Conservation (phyloP, 169 alveolate genomes). For the Amoebophrya sp. region DNA sequence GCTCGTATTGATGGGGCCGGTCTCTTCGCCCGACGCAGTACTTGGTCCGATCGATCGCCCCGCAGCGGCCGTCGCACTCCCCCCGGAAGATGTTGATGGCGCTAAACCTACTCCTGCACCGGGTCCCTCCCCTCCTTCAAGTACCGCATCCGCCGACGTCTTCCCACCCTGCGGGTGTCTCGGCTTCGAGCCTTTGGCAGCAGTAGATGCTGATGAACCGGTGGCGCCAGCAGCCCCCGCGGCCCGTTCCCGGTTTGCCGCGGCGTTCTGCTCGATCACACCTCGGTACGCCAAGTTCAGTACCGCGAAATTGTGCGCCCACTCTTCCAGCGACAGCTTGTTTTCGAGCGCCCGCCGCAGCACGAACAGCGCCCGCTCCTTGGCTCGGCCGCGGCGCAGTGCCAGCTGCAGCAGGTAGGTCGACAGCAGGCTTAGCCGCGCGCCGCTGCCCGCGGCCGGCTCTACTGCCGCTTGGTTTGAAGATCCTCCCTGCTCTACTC, state of each 20-base stretch:
- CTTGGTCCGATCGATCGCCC: neutral
- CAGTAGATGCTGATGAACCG: no score
- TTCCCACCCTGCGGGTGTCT: no score
- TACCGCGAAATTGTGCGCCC: conserved; percentile 25
- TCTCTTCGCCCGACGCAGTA: conserved; percentile 11
- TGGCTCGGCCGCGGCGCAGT: conserved; percentile 17
- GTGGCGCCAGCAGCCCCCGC: no score
- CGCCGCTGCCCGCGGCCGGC: no score
- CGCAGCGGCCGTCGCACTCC: neutral
- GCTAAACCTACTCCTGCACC: neutral
- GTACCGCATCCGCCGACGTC: no score
- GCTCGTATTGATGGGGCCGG: conserved; percentile 5
- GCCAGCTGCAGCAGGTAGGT: conserved; percentile 11
- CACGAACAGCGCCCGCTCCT: conserved; percentile 16
- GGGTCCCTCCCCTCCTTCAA: no score
- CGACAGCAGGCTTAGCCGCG: neutral
- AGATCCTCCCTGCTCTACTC: no score
- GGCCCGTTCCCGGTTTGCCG: neutral
- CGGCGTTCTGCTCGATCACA: conserved; percentile 24
- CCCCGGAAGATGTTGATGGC: neutral
- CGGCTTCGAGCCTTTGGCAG: no score
- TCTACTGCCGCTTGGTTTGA: no score
- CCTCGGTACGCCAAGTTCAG: conserved; percentile 26
- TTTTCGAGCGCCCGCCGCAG: conserved; percentile 19
- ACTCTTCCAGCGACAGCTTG: conserved; percentile 14